Percentiles rank a stretch among this genome's conserved stretches.
These are phyloP conservation scores for Pyrenochaeta sp. DNA, from an alignment of 2,329 filamentous ascomycete genomes.

Conservation along the genomic window DNA sequence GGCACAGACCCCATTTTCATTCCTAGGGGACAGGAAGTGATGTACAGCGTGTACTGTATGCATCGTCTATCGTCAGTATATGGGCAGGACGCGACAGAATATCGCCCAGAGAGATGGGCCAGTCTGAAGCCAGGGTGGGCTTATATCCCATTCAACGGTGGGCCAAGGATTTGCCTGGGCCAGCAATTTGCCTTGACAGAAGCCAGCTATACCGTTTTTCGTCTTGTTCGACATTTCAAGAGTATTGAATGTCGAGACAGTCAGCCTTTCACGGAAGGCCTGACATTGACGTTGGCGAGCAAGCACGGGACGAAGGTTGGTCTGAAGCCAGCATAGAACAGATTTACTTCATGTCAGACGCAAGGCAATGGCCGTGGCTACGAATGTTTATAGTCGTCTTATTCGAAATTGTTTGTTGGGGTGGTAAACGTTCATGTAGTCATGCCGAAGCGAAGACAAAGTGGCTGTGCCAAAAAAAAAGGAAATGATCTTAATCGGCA, in stretches of 20 bases:
- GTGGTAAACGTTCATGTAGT: neutral
- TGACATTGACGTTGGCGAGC: neutral
- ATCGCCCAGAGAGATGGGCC: neutral
- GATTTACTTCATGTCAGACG: neutral
- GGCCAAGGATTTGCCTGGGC: neutral
- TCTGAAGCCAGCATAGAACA: neutral
- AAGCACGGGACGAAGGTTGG: neutral
- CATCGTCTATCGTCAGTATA: neutral
- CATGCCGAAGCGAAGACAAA: neutral
- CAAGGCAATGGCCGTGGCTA: neutral
- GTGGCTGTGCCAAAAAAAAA: neutral
- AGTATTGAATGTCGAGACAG: neutral
- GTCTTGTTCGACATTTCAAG: neutral
- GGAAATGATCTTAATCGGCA: neutral
- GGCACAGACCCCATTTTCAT: constrained; percentile 23
- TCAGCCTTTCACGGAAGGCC: neutral
- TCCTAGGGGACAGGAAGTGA: neutral
- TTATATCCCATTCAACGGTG: neutral
- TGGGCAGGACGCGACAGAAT: neutral
- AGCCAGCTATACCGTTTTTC: neutral
- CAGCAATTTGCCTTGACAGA: neutral
- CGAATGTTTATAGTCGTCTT: neutral
- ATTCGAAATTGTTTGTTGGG: neutral
- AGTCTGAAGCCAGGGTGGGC: neutral
- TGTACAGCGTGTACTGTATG: neutral